Percentiles rank a stretch among this genome's conserved stretches.
phyloP scores from a whole-genome alignment of 2,329 filamentous ascomycete genomes.

The Aplosporella prunicola region DNA sequence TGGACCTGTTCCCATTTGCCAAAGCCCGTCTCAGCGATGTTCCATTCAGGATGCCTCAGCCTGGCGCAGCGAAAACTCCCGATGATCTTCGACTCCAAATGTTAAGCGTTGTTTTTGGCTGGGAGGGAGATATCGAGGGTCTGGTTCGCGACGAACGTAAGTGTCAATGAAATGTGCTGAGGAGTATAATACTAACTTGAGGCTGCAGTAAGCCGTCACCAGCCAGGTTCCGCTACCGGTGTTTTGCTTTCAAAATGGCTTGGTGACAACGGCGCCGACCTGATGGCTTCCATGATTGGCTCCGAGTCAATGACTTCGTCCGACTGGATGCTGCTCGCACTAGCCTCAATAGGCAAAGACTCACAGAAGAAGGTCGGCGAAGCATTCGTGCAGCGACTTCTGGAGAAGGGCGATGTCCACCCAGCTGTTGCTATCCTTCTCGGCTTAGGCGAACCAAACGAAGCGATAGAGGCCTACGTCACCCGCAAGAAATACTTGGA shows the following conservation, averaged over 20 bases:
- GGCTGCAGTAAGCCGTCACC: conserved; percentile 54
- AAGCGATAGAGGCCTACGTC: conserved; percentile 93
- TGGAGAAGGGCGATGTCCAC: conserved; percentile 85
- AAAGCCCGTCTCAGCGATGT: conserved; percentile 73
- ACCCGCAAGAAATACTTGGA: conserved; percentile 90
- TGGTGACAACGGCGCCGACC: conserved; percentile 70
- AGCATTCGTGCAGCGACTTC: conserved; percentile 78
- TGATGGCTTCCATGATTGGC: conserved; percentile 64
- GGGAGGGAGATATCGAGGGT: conserved; percentile 74
- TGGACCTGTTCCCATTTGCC: conserved; percentile 81
- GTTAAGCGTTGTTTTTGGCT: conserved; percentile 90
- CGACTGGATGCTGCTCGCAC: conserved; percentile 92
- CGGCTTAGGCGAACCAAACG: conserved; percentile 82
- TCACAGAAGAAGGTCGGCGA: conserved; percentile 86
- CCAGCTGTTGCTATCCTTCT: conserved; percentile 88
- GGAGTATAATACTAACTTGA: conserved; percentile 16
- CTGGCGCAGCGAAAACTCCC: conserved; percentile 36
- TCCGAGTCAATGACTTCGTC: conserved; percentile 83
- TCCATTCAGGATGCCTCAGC: conserved; percentile 62
- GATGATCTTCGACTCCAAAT: conserved; percentile 83
- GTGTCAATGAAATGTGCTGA: conserved; percentile 13
- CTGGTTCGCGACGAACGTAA: conserved; percentile 72
- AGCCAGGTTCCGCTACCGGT: conserved; percentile 61
- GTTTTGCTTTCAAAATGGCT: conserved; percentile 90
- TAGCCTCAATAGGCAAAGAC: conserved; percentile 69